A percentile compares a stretch with the other conserved stretches of the same genome.
Conservation (phyloP, 352 stramenopile species). For the Blastocystis sp. region DNA sequence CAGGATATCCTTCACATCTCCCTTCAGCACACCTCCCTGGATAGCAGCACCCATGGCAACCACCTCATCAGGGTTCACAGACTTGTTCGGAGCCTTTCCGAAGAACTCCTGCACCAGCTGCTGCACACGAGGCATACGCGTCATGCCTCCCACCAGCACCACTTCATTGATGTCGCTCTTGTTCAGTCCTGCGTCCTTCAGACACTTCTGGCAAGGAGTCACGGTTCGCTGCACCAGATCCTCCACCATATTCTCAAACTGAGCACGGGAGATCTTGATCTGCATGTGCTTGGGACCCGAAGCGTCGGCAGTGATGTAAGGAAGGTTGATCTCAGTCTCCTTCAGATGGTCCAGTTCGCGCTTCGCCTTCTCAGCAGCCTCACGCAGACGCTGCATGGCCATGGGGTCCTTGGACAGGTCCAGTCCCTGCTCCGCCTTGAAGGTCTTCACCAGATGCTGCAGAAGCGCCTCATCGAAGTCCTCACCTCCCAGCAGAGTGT, state of each 20-base stretch:
- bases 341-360: constrained; percentile 88
- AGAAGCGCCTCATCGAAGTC: constrained; percentile 83
- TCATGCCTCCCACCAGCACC: constrained; percentile 94
- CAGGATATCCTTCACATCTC: constrained; percentile 94
- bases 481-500: constrained; percentile 81
- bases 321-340: constrained; percentile 88
- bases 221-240: constrained; percentile 86
- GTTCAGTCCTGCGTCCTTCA: constrained; percentile 73
- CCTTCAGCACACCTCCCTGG: constrained; percentile 86
- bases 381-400: constrained; percentile 88
- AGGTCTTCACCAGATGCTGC: constrained; percentile 82
- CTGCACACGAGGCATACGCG: constrained; percentile 93
- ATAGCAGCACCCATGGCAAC: constrained; percentile 95
- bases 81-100: constrained; percentile 84
- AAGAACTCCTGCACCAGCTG: constrained; percentile 89
- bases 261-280: constrained; percentile 83
- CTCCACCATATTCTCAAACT: constrained; percentile 89
- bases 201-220: constrained; percentile 82
- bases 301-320: constrained; percentile 94
- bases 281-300: constrained; percentile 95
- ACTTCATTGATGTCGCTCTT: constrained; percentile 94
- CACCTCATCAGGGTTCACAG: constrained; percentile 96
- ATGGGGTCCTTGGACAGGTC: constrained; percentile 85
- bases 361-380: constrained; percentile 88
- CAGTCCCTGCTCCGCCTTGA: constrained; percentile 90